Evolutionary conservation across 1,284 basidiomycete species (phyloP), one percentile per base, ranked within the genome.

Genomic region (Singerocomus inundabilis): DNA sequence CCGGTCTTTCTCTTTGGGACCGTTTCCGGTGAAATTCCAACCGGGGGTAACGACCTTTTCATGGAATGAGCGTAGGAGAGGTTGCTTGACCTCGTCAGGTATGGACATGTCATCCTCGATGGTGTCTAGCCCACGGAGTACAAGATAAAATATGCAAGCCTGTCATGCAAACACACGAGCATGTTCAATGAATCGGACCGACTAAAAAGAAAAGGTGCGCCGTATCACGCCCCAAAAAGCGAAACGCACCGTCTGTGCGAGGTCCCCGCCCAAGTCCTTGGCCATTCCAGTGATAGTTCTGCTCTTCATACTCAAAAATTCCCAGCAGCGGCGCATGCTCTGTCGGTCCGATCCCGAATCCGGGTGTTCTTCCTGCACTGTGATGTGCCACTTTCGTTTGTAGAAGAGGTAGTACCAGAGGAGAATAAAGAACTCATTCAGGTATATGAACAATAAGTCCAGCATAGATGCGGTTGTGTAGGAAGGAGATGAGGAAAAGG

Each of bases 51-150:
- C 74, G 12, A 92, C 86, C 59, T 88, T 84, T 62, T 85, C 74
- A 73, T 97, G 85, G 71, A 98, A 96, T 13, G 83, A 72, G 36
- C 92, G 84, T 33, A 99, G 78, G 13, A 98, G 64, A 10, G 91
- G 88, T 51, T 96, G 88, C 69, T 99, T 99, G 59, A 85, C 72
- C 11, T 84, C 75, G 68, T 94, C 88, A 1, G 90, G 79, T 51
- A 99, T 82, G 3, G 94, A 92, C 94, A 98, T 99, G 74, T 99
- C 96, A 69, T 99, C 96, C 70, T 99, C 96, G 54, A 99, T 82
- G 12, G 97, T 99, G 71, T 99, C 97, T 30, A 99, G 76, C 1
- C 84, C 96, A 25, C 96, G 84, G 6, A 99, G 80, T 6, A 96
- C 89, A 45, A 99, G 82, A 72, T 99, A 99, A 72, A 97, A 99